Evolutionary conservation across 176 grass and related monocot genomes (phyloP).

Genomic region (Urochloa ruziziensis): DNA sequence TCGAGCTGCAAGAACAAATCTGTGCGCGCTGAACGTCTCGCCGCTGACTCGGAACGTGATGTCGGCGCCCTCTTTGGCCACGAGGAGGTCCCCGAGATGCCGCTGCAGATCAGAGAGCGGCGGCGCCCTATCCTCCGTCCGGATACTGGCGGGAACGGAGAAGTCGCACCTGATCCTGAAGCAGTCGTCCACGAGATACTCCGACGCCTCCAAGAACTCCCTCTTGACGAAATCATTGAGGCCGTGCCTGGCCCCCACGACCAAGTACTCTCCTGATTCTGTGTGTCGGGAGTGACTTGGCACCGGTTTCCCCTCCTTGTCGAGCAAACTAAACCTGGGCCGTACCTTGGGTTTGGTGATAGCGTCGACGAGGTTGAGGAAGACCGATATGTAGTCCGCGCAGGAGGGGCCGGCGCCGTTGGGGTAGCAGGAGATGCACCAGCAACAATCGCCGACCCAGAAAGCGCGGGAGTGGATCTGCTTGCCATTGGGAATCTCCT

Average conservation of each 20-base stretch:
- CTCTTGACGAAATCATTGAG: neutral
- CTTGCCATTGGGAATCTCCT: neutral
- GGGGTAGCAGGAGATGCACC: neutral
- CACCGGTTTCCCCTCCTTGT: neutral
- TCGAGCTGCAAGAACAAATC: neutral
- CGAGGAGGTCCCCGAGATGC: neutral
- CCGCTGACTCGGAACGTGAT: neutral
- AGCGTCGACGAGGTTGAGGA: no score
- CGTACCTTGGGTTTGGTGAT: neutral
- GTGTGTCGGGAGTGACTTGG: no score
- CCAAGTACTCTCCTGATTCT: neutral
- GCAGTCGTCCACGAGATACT: neutral
- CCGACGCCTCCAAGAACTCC: neutral
- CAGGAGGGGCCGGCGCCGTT: neutral
- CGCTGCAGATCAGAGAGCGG: neutral
- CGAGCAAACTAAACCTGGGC: neutral
- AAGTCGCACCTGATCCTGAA: neutral
- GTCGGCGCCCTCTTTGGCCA: neutral
- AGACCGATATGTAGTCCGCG: no score
- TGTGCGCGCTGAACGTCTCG: neutral
- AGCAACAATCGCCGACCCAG: neutral
- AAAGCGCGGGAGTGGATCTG: neutral
- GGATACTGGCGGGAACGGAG: neutral
- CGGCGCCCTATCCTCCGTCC: neutral
- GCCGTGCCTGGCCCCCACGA: neutral